Evolutionary conservation across 208 protist species (phyloP), one percentile per base, ranked within the genome.

Genomic region (Tritrichomonas foetus): DNA sequence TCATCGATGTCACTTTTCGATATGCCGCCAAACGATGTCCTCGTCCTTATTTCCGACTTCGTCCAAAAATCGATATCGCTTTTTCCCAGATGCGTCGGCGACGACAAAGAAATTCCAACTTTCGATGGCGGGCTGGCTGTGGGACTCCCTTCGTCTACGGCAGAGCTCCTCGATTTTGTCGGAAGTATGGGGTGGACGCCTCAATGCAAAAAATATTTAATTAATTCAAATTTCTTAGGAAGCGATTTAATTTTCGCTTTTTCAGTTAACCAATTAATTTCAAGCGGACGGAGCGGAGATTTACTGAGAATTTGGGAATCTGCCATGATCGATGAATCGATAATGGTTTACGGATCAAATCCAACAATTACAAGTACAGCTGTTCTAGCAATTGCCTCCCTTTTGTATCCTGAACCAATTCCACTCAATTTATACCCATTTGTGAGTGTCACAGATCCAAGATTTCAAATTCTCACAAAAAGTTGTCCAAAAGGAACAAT

Each of bases 171-270:
- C 25, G 44, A 44, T 89, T 61, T 89, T 53, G 33, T 20, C 47
- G 78, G 27, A 20, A 47, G 47, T 20, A 49, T 89, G 33, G 78
- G 78, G 14, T 89, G 78, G 78, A 57, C 47, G 2, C 47, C 78
- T 33, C 47, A 53, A 89, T 89, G 41, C 25, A 89, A 89, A 89
- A 89, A 44, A 57, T 89, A 89, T 16, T 89, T 47, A 39, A 41
- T 89, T 11, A 89, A 89, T 50, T 44, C 44, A n/a, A 53, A 89
- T 57, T 89, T 89, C 57, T n/a, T 89, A 33, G 78, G 78, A 57
- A 53, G 53, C 39, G 78, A 89, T 36, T 47, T 89, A 1, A 36
- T 27, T 16, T 57, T 8, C 14, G 30, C 47, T 2, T 57, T 89
- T 39, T 89, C 44, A 9, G 20, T 89, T 39, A 20, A 53, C 11